A percentile compares a stretch with the other conserved stretches of the same genome.
Conservation (phyloP, 805 yeast species). For the Suhomyces prunicola region DNA sequence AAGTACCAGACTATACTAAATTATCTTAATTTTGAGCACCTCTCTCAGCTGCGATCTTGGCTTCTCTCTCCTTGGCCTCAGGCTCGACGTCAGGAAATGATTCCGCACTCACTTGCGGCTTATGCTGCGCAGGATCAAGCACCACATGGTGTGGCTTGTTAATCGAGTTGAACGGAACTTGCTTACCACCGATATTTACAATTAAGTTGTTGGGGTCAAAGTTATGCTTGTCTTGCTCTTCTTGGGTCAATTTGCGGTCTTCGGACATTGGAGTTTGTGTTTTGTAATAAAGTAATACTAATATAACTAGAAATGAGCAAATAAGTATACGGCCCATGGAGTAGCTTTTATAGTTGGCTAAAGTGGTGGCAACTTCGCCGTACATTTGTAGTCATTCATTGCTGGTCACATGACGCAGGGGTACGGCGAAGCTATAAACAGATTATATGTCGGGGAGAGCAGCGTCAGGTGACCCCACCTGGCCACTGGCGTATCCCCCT, state of each 20-base stretch:
- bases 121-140: conserved; percentile 21
- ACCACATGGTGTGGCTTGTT: conserved; percentile 38
- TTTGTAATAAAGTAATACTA: conserved; percentile 6
- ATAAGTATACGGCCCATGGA: neutral
- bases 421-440: neutral
- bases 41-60: conserved; percentile 1
- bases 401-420: neutral
- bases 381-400: conserved; percentile 1
- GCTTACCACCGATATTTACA: conserved; percentile 34
- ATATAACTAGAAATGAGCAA: neutral
- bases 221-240: conserved; percentile 8
- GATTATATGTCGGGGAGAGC: neutral
- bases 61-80: conserved; percentile 29
- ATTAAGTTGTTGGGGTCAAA: conserved; percentile 21
- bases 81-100: conserved; percentile 33
- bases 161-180: conserved; percentile 34
- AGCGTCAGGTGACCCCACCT: conserved; percentile 7
- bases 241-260: conserved; percentile 3
- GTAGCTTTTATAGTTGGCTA: neutral
- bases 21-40: neutral
- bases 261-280: neutral
- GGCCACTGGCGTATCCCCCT: conserved; percentile 34
- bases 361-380: conserved; percentile 2
- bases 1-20: neutral
- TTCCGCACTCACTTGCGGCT: conserved; percentile 20